Base-by-base conservation (phyloP, 495 filamentous ascomycete species). In the Neurospora africana region DNA sequence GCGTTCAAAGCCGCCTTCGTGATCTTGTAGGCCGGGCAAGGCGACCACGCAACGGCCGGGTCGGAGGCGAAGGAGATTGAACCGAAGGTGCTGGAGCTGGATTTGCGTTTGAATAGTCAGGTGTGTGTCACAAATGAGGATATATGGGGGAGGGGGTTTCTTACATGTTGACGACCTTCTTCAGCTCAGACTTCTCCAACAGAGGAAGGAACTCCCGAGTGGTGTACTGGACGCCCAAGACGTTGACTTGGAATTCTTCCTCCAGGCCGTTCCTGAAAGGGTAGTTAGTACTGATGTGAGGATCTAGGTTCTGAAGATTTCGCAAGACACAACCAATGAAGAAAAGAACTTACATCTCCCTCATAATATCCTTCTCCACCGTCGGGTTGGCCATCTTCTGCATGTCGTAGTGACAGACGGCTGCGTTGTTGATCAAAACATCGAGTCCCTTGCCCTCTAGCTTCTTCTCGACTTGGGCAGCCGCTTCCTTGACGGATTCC, bases 1-100 rank as follows among this genome's bases (percentile, higher is more conserved):
- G 83, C 82, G 69, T 87, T 87, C 68, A 86, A 69, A 3, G 83
- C 84, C 0, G 86, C 83, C 75, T 88, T 89, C 40, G 82, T 78
- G 71, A 88, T 81, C 73, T 85, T 87, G 73, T 89, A 88, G 7
- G 83, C 83, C 7, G 83, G 85, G 10, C 40, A 72, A 0, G 79
- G 78, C 13, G 74, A 44, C 11, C 68, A 40, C 3, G 68, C 69
- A 68, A 75, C 81, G 7, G 43, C 67, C 6, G 37, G 30, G 5
- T 80, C 77, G 68, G 72, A 70, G 27, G 81, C 77, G 68, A 71
- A 70, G 27, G 78, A 70, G 37, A 85, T 83, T 0, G 85, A 85
- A 37, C 83, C 86, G 13, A 87, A 38, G 4, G 79, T 84, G 3
- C 80, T 82, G 21, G 84, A 84, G 21, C 44, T 53, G 21, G 11